Percentiles rank a stretch among this genome's conserved stretches.
phyloP scores from a whole-genome alignment of 2,329 filamentous ascomycete genomes.

The Colletotrichum lentis region DNA sequence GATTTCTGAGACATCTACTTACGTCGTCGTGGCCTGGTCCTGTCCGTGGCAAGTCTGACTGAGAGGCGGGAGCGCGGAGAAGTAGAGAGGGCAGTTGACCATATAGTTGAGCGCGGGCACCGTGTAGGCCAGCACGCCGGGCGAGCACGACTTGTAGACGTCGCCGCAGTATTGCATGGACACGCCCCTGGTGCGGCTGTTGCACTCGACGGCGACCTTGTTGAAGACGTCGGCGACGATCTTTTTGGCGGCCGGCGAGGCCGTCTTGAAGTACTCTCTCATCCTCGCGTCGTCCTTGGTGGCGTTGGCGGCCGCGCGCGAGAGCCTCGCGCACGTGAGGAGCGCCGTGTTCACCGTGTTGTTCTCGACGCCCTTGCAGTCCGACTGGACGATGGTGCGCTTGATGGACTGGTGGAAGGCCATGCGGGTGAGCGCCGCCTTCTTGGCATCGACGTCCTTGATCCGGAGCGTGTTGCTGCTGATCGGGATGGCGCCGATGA shows the following conservation, averaged over 20 bases:
- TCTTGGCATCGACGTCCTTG: slow-evolving; percentile 60
- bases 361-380: slow-evolving; percentile 58
- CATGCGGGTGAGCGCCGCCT: slow-evolving; percentile 58
- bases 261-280: slow-evolving; percentile 71
- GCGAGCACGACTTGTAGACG: slow-evolving; percentile 59
- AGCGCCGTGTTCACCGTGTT: slow-evolving; percentile 56
- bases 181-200: slow-evolving; percentile 55
- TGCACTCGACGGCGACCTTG: slow-evolving; percentile 62
- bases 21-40: slow-evolving; percentile 65
- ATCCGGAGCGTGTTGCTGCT: slow-evolving; percentile 65
- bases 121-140: slow-evolving; percentile 67
- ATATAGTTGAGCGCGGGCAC: slow-evolving; percentile 62
- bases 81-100: slow-evolving; percentile 69
- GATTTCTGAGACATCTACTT: neutral
- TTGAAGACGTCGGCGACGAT: slow-evolving; percentile 61
- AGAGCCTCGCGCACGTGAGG: slow-evolving; percentile 59
- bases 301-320: slow-evolving; percentile 57
- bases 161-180: slow-evolving; percentile 69
- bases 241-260: slow-evolving; percentile 47
- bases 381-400: slow-evolving; percentile 58
- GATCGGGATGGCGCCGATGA: slow-evolving; percentile 61
- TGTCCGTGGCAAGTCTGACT: slow-evolving; percentile 61
- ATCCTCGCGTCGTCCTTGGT: slow-evolving; percentile 46
- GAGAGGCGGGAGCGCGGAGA: slow-evolving; percentile 60
- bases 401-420: slow-evolving; percentile 52